Base-by-base conservation (phyloP, 1,284 basidiomycete species). In the Cryptococcus sp. region DNA sequence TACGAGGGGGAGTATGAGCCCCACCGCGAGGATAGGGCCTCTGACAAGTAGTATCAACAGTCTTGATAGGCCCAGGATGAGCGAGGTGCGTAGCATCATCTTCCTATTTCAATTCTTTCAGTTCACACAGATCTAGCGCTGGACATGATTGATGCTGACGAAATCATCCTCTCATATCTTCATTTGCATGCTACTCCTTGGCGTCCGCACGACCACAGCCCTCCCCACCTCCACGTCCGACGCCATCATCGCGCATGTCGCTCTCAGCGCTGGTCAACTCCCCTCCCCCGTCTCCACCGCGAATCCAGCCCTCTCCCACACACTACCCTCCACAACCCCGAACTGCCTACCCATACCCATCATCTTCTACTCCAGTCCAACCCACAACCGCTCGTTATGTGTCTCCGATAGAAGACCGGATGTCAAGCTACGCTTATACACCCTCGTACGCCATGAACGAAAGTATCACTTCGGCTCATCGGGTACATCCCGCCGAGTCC, bases 211-310 rank as follows among this genome's bases (percentile, higher is more conserved):
- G 13, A 35, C 7, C 13, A 35, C 22, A 42, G 46, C n/a, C 48
- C 16, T 56, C 50, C 2, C 59, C 69, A 22, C 62, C 64, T 16
- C 63, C 64, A 16, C 60, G 66, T 2, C 65, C 66, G 4, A 60
- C 64, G 13, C 61, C 70, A 3, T 57, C 69, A 6, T 68, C 68
- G n/a, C 64, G 72, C 10, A 74, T 74, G 72, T 39, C 72, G 17
- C 59, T 74, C 16, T 74, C 72, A 6, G 68, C 72, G 8, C 59
- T 74, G 2, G 73, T 75, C 42, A 74, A 75, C 52, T 72, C 70
- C 17, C 68, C 71, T 22, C 67, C 65, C 5, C 40, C 52, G 3
- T 53, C 59, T 4, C 62, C 66, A 6, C 57, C 66, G 3, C 60
- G 53, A 8, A 16, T 42, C 54, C 35, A 50, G 46, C 54, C 45